phyloP scores from a whole-genome alignment of 2,329 filamentous ascomycete species.

The Basipetospora chlamydospora region DNA sequence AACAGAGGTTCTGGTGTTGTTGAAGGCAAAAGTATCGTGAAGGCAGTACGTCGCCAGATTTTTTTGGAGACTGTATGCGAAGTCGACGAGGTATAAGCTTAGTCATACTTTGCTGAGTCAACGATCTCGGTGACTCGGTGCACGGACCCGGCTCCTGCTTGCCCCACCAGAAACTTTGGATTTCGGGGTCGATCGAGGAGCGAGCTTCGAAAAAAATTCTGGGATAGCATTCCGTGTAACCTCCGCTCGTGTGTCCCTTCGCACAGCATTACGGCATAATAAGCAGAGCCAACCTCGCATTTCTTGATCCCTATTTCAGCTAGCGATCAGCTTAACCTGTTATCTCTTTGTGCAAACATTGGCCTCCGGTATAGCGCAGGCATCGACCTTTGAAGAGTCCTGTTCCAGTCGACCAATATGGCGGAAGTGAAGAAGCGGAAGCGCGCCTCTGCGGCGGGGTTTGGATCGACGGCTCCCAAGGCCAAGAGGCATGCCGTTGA shows the following conservation, averaged over 20 bases:
- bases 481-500: constrained; percentile 3
- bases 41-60: constrained; percentile 3
- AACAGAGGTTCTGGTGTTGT: constrained; percentile 2
- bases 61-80: constrained; percentile 1
- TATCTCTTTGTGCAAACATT: too few species aligned
- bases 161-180: not conserved
- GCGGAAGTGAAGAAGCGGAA: constrained; percentile 5
- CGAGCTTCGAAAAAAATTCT: too few species aligned
- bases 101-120: constrained; percentile 2
- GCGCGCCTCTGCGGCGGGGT: not conserved
- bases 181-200: too few species aligned
- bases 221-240: too few species aligned
- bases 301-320: too few species aligned
- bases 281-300: too few species aligned
- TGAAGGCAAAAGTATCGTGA: not conserved
- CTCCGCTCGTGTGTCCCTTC: too few species aligned
- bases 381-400: too few species aligned
- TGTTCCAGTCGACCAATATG: not conserved
- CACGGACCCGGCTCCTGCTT: not conserved
- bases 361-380: too few species aligned
- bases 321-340: too few species aligned
- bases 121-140: too few species aligned
- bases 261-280: too few species aligned
- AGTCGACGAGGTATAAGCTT: not conserved
- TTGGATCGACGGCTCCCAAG: not conserved